These are phyloP conservation scores for Pythium dissotocum DNA, from an alignment of 352 stramenopile genomes.

Conservation along the genomic window DNA sequence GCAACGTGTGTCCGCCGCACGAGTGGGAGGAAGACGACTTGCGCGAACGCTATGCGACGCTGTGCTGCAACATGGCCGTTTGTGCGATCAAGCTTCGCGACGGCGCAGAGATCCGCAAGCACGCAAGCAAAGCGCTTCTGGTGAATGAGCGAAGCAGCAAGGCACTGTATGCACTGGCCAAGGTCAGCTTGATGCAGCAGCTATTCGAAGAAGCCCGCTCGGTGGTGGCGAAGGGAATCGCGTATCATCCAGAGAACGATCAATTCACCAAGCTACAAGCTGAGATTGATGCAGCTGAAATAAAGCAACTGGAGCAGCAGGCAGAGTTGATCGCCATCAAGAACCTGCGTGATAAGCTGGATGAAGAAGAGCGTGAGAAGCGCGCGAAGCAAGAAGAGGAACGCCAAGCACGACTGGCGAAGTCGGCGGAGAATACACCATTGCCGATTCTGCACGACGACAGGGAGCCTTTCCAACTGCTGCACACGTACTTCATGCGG, in stretches of 20 bases:
- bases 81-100: constrained; percentile 74
- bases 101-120: constrained; percentile 52
- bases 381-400: constrained; percentile 37
- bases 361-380: constrained; percentile 15
- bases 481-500: constrained; percentile 66
- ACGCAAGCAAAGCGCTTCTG: constrained; percentile 53
- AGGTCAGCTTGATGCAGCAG: constrained; percentile 65
- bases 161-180: constrained; percentile 69
- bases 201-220: constrained; percentile 47
- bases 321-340: constrained; percentile 38
- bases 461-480: constrained; percentile 35
- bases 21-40: constrained; percentile 51
- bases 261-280: constrained; percentile 48
- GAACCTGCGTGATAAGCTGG: constrained; percentile 22
- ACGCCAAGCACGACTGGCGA: constrained; percentile 36
- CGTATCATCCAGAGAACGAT: constrained; percentile 43
- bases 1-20: constrained; percentile 27
- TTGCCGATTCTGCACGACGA: constrained; percentile 73
- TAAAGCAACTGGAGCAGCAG: constrained; percentile 32
- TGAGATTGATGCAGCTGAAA: constrained; percentile 44
- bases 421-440: constrained; percentile 36
- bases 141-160: constrained; percentile 53
- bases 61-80: constrained; percentile 78
- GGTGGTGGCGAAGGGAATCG: constrained; percentile 41
- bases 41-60: constrained; percentile 47